phyloP scores from a whole-genome alignment of 768 basidiomycete genomes.

The Amanita exitialis region DNA sequence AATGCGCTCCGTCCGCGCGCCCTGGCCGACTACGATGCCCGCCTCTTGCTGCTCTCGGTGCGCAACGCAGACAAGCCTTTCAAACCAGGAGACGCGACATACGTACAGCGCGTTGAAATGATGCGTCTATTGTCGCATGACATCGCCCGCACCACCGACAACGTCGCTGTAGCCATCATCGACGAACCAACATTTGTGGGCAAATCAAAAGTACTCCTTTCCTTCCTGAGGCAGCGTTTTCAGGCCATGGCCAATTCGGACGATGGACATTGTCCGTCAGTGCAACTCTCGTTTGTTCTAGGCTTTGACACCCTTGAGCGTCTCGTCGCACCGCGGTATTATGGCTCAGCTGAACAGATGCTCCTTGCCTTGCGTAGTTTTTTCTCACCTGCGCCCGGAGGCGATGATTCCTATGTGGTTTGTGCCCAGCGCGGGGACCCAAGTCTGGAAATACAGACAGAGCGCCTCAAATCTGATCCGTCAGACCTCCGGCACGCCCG shows the following conservation, averaged over 20 bases:
- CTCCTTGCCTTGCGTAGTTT: constrained; percentile 41
- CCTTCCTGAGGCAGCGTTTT: constrained; percentile 34
- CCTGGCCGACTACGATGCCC: constrained; percentile 50
- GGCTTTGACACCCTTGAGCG: constrained; percentile 84
- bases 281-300: constrained; percentile 59
- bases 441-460: not conserved
- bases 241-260: constrained; percentile 10
- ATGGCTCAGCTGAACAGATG: constrained; percentile 50
- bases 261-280: constrained; percentile 6
- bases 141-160: constrained; percentile 22
- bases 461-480: constrained; percentile 7
- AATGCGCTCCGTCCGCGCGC: constrained; percentile 26
- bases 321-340: constrained; percentile 69
- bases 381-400: constrained; percentile 34
- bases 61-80: constrained; percentile 80
- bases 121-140: constrained; percentile 60
- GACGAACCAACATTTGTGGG: constrained; percentile 85
- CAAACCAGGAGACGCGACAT: constrained; percentile 61
- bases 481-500: constrained; percentile 23
- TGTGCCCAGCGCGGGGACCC: constrained; percentile 44
- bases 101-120: constrained; percentile 80
- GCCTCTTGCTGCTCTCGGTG: constrained; percentile 71
- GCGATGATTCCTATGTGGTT: constrained; percentile 52
- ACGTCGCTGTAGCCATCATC: constrained; percentile 72
- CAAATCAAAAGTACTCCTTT: constrained; percentile 55